These are phyloP conservation scores for Phoma sp. DNA, from an alignment of 2,329 filamentous ascomycete genomes.

Conservation along the genomic window DNA sequence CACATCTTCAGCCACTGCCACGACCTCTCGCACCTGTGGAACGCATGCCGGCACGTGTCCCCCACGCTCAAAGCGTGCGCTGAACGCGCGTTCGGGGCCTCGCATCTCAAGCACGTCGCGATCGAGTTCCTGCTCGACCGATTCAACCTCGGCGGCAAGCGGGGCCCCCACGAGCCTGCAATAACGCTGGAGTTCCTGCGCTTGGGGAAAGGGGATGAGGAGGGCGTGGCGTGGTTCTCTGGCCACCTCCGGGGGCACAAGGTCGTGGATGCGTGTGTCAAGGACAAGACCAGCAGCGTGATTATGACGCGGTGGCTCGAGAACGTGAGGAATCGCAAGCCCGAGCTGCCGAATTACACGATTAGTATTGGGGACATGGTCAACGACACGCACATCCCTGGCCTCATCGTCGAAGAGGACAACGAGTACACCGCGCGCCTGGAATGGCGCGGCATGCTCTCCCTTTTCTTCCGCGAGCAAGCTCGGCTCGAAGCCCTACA, in stretches of 20 bases:
- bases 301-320: slow-evolving; percentile 37
- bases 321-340: slow-evolving; percentile 27
- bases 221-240: slow-evolving; percentile 22
- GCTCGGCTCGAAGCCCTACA: slow-evolving; percentile 19
- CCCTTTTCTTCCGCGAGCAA: slow-evolving; percentile 42
- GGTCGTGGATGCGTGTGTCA: background rate
- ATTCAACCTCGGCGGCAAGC: slow-evolving; percentile 41
- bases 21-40: slow-evolving; percentile 43
- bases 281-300: slow-evolving; percentile 3
- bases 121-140: slow-evolving; percentile 42
- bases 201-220: slow-evolving; percentile 20
- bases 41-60: slow-evolving; percentile 37
- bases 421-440: slow-evolving; percentile 28
- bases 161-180: slow-evolving; percentile 30
- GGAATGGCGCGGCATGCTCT: slow-evolving; percentile 37
- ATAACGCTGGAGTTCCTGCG: slow-evolving; percentile 28
- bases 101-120: slow-evolving; percentile 26
- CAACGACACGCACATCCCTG: slow-evolving; percentile 41
- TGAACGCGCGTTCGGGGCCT: slow-evolving; percentile 38
- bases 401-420: slow-evolving; percentile 25
- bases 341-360: slow-evolving; percentile 42
- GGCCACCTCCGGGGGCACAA: slow-evolving; percentile 21
- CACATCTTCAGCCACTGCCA: slow-evolving; percentile 38
- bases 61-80: slow-evolving; percentile 33
- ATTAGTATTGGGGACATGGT: slow-evolving; percentile 37